Conservation (phyloP, 192 early-diverging fungal genomes). For the Lobulomyces angularis region DNA sequence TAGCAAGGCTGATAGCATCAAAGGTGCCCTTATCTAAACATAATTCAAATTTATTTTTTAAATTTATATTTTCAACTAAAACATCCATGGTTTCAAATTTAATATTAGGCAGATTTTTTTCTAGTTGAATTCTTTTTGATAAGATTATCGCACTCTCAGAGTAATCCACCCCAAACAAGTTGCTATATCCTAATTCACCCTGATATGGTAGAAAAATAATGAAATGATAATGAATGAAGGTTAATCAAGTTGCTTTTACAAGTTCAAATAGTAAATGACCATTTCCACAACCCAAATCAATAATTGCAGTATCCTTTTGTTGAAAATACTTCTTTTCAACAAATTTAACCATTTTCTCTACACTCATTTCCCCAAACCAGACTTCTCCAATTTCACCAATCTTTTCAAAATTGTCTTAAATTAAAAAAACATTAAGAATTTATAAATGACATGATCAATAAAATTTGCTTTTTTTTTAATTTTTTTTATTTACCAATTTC, state of each 20-base stretch:
- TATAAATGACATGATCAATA: background rate
- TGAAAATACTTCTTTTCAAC: conserved; percentile 23
- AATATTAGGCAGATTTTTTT: conserved; percentile 10
- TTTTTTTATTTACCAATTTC: background rate
- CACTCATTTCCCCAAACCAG: conserved; percentile 81
- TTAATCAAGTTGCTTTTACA: conserved; percentile 9
- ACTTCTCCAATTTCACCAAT: conserved; percentile 83
- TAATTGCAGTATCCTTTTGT: conserved; percentile 22
- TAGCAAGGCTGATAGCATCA: conserved; percentile 75
- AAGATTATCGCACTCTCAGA: conserved; percentile 62
- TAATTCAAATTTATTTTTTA: conserved; percentile 36
- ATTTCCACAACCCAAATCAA: conserved; percentile 89
- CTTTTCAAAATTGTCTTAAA: conserved; percentile 75
- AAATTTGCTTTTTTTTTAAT: background rate
- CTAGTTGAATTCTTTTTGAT: conserved; percentile 45
- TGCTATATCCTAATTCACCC: conserved; percentile 49
- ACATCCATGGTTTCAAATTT: conserved; percentile 24
- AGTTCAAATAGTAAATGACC: conserved; percentile 76
- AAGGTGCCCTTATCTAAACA: conserved; percentile 89
- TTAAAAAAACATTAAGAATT: conserved; percentile 7
- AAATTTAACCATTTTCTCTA: conserved; percentile 82
- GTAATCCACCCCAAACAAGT: conserved; percentile 78
- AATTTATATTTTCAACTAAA: conserved; percentile 8
- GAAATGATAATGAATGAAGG: background rate
- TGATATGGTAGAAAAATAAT: background rate